Evolutionary conservation across 192 early-diverging fungal genomes (phyloP).

Genomic region (Podila epigama): DNA sequence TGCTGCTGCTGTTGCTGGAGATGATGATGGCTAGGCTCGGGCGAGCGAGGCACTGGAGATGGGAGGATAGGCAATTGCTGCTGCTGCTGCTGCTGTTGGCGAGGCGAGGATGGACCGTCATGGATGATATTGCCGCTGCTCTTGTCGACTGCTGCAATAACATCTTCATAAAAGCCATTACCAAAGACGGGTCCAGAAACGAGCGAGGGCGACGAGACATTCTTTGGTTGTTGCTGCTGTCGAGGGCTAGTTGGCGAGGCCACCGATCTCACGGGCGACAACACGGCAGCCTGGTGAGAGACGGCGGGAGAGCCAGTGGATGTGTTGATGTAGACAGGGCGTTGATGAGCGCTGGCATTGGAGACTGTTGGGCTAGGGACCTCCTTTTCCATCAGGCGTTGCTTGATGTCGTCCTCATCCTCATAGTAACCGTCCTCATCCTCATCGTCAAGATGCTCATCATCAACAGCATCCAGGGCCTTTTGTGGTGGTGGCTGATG

Average conservation of each 20-base stretch:
- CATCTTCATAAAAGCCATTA: constrained; percentile 43
- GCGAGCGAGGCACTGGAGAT: constrained; percentile 4
- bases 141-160: constrained; percentile 37
- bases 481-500: background rate
- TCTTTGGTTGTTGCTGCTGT: constrained; percentile 11
- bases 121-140: background rate
- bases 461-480: constrained; percentile 2
- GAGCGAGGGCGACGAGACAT: background rate
- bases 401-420: constrained; percentile 43
- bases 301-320: constrained; percentile 1
- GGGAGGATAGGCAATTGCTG: constrained; percentile 7
- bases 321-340: constrained; percentile 19
- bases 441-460: constrained; percentile 12
- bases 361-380: constrained; percentile 13
- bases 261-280: constrained; percentile 15
- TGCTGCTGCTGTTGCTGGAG: constrained; percentile 25
- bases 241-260: constrained; percentile 6
- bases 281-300: background rate
- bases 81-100: background rate
- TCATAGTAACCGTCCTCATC: constrained; percentile 18
- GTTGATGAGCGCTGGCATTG: constrained; percentile 1
- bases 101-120: background rate
- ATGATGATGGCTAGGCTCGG: background rate
- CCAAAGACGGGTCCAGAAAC: constrained; percentile 2
- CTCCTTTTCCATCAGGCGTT: constrained; percentile 35